phyloP scores from a whole-genome alignment of 352 stramenopile genomes.

The Pythium phragmiticola region DNA sequence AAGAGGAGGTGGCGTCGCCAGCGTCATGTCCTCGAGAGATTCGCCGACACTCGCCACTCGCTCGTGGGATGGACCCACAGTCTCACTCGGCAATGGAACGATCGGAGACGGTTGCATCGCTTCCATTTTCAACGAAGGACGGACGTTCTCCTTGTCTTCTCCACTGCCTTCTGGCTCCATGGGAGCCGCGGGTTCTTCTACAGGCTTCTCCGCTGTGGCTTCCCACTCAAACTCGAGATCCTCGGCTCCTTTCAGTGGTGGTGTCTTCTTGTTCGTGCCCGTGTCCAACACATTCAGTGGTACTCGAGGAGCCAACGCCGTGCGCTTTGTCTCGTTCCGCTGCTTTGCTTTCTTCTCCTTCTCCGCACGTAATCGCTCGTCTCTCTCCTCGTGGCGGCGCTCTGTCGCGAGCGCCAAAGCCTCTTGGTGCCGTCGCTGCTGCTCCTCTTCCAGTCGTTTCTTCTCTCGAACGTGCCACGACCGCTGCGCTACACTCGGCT shows the following conservation, averaged over 20 bases:
- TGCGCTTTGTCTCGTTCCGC: neutral
- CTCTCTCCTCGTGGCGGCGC: constrained; percentile 9
- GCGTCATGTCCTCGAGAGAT: constrained; percentile 5
- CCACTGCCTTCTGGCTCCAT: neutral
- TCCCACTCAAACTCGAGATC: constrained; percentile 20
- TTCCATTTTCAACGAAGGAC: neutral
- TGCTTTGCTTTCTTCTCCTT: constrained; percentile 10
- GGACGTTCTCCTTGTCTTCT: constrained; percentile 8
- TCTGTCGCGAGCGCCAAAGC: constrained; percentile 4
- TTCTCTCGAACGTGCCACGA: constrained; percentile 52
- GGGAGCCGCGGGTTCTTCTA: too few relatives aligned
- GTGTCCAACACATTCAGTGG: neutral
- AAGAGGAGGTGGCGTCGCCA: neutral
- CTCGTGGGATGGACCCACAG: neutral
- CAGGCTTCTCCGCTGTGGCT: constrained; percentile 2
- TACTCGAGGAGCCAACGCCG: neutral
- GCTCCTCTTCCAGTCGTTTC: constrained; percentile 29
- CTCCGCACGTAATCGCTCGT: constrained; percentile 2
- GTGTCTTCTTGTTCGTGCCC: constrained; percentile 19
- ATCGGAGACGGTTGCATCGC: neutral
- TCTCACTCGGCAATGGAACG: neutral
- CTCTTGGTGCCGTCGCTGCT: constrained; percentile 12
- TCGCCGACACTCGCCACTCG: constrained; percentile 6
- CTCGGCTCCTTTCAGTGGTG: neutral
- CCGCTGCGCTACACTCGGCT: constrained; percentile 39